Percentiles rank a stretch among this genome's conserved stretches.
These are phyloP conservation scores for Flaveria bidentis DNA, from an alignment of 129 eudicot genomes.

Conservation along the genomic window DNA sequence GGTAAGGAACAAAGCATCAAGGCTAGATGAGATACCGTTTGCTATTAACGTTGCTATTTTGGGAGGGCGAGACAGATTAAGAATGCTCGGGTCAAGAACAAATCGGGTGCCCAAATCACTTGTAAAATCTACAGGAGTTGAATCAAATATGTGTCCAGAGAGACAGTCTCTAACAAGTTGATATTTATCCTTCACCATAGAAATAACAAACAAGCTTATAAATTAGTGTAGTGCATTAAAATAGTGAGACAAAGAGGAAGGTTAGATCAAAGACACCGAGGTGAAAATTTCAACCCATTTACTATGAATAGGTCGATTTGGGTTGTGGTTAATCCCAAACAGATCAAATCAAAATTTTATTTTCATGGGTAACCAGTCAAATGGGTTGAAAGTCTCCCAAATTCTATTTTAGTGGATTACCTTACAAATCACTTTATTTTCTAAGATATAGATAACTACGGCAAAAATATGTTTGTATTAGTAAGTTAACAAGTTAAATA, in stretches of 20 bases:
- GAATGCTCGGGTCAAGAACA: conserved; percentile 68
- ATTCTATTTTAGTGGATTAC: neutral
- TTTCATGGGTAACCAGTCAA: neutral
- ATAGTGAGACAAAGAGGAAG: neutral
- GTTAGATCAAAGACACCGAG: neutral
- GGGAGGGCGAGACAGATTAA: conserved; percentile 70
- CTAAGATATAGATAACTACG: neutral
- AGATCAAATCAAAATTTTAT: neutral
- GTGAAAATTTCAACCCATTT: neutral
- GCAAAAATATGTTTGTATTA: neutral
- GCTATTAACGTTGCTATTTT: conserved; percentile 67
- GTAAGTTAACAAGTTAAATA: neutral
- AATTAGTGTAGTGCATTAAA: neutral
- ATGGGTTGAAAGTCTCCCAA: neutral
- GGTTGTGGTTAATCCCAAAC: conserved; percentile 2
- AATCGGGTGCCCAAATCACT: conserved; percentile 86
- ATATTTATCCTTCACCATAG: conserved; percentile 54
- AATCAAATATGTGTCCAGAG: conserved; percentile 84
- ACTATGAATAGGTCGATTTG: neutral
- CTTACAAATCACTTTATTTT: neutral
- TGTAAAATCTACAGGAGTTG: conserved; percentile 81
- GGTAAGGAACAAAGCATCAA: conserved; percentile 74
- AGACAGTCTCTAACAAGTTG: conserved; percentile 71
- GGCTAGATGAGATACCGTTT: conserved; percentile 54
- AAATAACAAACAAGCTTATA: conserved; percentile 25